phyloP scores from a whole-genome alignment of 495 filamentous ascomycete species.

The Staphylotrichum tortipilum region DNA sequence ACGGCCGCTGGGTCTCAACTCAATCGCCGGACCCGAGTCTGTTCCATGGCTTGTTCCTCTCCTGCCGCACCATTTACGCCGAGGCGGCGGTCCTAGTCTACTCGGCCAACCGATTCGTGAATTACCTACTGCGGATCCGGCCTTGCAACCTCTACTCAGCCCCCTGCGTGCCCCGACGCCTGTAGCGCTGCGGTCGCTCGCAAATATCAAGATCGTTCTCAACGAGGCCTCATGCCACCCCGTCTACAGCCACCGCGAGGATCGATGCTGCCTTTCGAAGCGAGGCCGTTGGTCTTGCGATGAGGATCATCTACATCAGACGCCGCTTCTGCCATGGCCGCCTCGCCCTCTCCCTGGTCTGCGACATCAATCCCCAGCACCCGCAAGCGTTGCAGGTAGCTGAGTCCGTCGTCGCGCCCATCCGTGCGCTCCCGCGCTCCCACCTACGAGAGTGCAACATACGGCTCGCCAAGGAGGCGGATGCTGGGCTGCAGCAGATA shows the following conservation, averaged over 20 bases:
- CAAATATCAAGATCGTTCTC: not conserved
- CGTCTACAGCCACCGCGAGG: not conserved
- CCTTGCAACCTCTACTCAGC: not conserved
- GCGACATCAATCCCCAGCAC: not conserved
- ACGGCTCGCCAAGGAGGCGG: not conserved
- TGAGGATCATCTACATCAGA: not conserved
- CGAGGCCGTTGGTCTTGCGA: no score
- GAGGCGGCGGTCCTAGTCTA: not conserved
- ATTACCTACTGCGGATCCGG: no score
- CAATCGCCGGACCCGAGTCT: no score
- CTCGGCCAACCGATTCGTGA: not conserved
- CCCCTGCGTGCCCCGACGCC: not conserved
- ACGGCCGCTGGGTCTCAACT: no score
- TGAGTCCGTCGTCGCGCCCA: not conserved
- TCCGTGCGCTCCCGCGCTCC: not conserved
- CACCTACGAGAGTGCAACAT: not conserved
- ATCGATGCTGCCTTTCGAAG: no score
- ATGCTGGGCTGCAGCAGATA: not conserved
- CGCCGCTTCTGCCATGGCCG: not conserved
- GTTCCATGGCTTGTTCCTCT: not conserved
- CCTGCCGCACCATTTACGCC: not conserved
- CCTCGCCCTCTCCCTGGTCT: not conserved
- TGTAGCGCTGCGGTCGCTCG: not conserved
- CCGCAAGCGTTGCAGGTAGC: not conserved
- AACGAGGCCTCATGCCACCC: not conserved